phyloP scores from a whole-genome alignment of 2,329 filamentous ascomycete species.

The Fusarium citri region DNA sequence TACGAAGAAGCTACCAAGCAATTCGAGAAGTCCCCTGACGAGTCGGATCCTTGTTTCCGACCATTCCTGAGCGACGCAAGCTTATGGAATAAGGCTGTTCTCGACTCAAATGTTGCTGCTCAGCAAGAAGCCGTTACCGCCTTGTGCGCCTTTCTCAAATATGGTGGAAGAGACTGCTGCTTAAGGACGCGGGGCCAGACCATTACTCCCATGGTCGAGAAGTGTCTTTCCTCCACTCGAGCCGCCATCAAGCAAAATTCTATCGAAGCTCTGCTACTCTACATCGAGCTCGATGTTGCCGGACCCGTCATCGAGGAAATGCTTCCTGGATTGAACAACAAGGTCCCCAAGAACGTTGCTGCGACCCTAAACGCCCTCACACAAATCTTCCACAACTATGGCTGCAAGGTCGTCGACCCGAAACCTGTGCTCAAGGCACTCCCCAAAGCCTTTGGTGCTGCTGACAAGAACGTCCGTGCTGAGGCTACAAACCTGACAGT shows the following conservation, averaged over 20 bases:
- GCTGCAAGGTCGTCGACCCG: conserved; percentile 92
- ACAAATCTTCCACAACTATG: conserved; percentile 90
- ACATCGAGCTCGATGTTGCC: conserved; percentile 88
- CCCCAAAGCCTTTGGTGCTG: conserved; percentile 92
- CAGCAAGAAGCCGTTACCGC: conserved; percentile 92
- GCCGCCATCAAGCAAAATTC: conserved; percentile 89
- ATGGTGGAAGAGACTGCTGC: conserved; percentile 82
- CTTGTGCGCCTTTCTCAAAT: conserved; percentile 92
- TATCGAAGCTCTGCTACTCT: conserved; percentile 86
- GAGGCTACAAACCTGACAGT: conserved; percentile 92
- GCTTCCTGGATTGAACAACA: conserved; percentile 83
- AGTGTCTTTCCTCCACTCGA: conserved; percentile 87
- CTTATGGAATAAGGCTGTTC: conserved; percentile 92
- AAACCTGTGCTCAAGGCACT: conserved; percentile 90
- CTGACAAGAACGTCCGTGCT: conserved; percentile 97
- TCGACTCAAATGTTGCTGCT: conserved; percentile 95
- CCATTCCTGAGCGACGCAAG: conserved; percentile 87
- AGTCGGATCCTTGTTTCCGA: conserved; percentile 85
- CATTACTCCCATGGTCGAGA: conserved; percentile 85
- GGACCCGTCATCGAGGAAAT: conserved; percentile 91
- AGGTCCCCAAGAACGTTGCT: conserved; percentile 88
- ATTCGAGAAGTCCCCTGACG: conserved; percentile 86
- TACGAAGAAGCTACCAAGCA: conserved; percentile 93
- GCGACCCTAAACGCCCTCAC: conserved; percentile 80
- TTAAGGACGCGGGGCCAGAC: conserved; percentile 81